phyloP scores from a whole-genome alignment of 2,329 filamentous ascomycete genomes.

The Bipolaris bicolor region DNA sequence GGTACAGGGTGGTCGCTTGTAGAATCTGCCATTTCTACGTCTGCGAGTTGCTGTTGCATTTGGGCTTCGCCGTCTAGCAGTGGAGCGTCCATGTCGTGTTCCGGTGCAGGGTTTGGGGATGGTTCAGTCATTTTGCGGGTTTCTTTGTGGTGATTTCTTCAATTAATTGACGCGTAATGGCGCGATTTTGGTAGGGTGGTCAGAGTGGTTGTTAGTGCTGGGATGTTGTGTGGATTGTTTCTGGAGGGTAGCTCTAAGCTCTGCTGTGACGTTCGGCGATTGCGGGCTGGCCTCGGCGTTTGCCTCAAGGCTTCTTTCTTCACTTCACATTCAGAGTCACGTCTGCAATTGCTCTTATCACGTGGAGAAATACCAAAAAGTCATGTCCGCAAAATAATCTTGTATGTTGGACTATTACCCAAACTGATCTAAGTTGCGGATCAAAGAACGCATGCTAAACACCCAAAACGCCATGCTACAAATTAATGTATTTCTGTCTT shows the following conservation, averaged over 20 bases:
- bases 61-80: constrained; percentile 29
- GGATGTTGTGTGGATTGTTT: constrained; percentile 2
- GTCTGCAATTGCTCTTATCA: not conserved
- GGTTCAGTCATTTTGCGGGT: constrained; percentile 4
- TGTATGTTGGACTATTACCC: constrained; percentile 10
- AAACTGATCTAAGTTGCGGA: constrained; percentile 7
- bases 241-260: constrained; percentile 13
- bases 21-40: constrained; percentile 42
- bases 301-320: not conserved
- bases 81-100: constrained; percentile 25
- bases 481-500: constrained; percentile 1
- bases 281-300: constrained; percentile 20
- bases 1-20: constrained; percentile 15
- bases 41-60: constrained; percentile 18
- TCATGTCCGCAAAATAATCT: constrained; percentile 5
- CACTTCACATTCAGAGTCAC: not conserved
- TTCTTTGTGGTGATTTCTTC: not conserved
- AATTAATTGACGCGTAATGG: constrained; percentile 3
- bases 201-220: constrained; percentile 1
- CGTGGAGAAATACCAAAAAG: not conserved
- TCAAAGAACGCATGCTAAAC: not conserved
- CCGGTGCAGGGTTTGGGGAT: constrained; percentile 12
- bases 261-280: constrained; percentile 21
- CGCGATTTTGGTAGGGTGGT: not conserved
- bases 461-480: constrained; percentile 13